Evolutionary conservation across 441 rosid species (phyloP).

Genomic region (Brassica balearica): DNA sequence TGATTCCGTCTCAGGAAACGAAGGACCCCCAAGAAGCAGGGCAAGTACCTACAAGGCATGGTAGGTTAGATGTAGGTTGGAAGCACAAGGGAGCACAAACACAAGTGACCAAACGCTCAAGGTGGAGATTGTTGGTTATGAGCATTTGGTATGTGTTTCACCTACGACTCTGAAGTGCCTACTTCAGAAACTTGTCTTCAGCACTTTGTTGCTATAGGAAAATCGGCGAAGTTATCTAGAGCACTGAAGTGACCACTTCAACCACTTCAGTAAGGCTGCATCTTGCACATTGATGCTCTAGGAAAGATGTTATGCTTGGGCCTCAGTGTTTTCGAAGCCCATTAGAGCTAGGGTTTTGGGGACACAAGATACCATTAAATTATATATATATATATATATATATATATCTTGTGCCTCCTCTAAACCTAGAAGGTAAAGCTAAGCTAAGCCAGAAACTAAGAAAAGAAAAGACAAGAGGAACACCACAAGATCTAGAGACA

Average conservation of each 20-base stretch:
- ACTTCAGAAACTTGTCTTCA: not conserved
- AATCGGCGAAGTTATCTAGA: not conserved
- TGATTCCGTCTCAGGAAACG: too few relatives aligned
- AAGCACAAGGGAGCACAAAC: not conserved
- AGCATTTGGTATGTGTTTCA: not conserved
- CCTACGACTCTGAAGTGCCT: not conserved
- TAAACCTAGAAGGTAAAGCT: not conserved
- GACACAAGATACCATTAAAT: too few relatives aligned
- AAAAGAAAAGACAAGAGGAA: not conserved
- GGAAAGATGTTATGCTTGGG: not conserved
- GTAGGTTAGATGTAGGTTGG: too few relatives aligned
- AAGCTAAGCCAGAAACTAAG: not conserved
- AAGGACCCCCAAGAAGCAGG: too few relatives aligned
- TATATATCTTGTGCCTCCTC: not conserved
- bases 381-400: too few relatives aligned
- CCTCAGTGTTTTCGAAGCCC: too few relatives aligned
- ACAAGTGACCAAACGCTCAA: not conserved
- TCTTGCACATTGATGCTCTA: not conserved
- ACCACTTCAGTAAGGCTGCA: not conserved
- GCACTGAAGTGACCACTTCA: not conserved
- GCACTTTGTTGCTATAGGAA: not conserved
- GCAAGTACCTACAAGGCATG: too few relatives aligned
- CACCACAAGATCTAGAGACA: not conserved
- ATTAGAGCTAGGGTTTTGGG: too few relatives aligned
- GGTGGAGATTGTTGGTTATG: not conserved